Percentiles rank a stretch among this genome's conserved stretches.
These are phyloP conservation scores for Colletotrichum sojae DNA, from an alignment of 2,329 filamentous ascomycete species.

Conservation along the genomic window DNA sequence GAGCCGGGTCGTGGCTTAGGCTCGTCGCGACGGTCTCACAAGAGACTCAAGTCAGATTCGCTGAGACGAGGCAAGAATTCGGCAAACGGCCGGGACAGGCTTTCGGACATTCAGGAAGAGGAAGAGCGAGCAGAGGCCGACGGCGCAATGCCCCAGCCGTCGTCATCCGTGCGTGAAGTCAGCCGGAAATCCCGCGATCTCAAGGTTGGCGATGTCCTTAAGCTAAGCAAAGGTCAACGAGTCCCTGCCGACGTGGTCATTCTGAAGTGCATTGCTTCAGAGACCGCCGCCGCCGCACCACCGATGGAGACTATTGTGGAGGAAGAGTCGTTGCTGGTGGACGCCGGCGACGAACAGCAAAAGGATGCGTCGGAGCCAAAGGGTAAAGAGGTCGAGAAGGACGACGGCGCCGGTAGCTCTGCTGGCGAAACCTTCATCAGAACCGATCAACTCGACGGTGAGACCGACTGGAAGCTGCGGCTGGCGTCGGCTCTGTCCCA, in stretches of 20 bases:
- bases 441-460: constrained; percentile 96
- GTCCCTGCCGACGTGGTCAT: constrained; percentile 96
- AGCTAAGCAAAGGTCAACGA: constrained; percentile 90
- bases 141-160: constrained; percentile 56
- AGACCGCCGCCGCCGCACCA: constrained; percentile 55
- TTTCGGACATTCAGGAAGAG: constrained; percentile 80
- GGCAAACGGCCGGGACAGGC: constrained; percentile 56
- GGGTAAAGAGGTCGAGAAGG: constrained; percentile 50
- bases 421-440: constrained; percentile 94
- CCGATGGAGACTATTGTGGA: constrained; percentile 43
- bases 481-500: constrained; percentile 90
- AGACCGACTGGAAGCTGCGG: constrained; percentile 98
- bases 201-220: constrained; percentile 95
- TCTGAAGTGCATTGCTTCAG: constrained; percentile 81
- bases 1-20: constrained; percentile 59
- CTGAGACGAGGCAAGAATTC: constrained; percentile 54
- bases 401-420: constrained; percentile 56
- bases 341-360: constrained; percentile 53
- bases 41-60: constrained; percentile 63
- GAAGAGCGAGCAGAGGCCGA: constrained; percentile 67
- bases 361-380: constrained; percentile 45
- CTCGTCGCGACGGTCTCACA: constrained; percentile 54
- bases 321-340: constrained; percentile 58
- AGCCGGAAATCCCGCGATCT: constrained; percentile 88
- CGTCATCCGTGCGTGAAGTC: constrained; percentile 73